These are phyloP conservation scores for Saraca asoca DNA, from an alignment of 331 rosid species.

Conservation along the genomic window DNA sequence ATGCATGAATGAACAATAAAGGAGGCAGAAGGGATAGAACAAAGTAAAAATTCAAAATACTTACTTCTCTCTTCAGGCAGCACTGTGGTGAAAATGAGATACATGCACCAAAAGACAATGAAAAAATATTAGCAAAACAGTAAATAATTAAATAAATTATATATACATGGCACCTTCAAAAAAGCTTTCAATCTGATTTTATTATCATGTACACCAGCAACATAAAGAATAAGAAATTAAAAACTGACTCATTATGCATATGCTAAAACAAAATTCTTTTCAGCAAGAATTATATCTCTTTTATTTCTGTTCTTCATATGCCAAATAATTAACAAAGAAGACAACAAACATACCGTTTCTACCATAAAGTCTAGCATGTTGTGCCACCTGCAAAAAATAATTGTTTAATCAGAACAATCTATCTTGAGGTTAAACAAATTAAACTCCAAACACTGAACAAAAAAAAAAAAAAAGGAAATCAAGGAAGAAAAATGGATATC, in stretches of 20 bases:
- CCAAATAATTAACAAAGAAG: constrained; percentile 1
- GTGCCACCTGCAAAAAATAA: constrained; percentile 53
- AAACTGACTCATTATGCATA: too few species aligned
- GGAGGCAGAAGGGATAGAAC: constrained; percentile 4
- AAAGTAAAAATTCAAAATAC: constrained; percentile 41
- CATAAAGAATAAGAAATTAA: constrained; percentile 8
- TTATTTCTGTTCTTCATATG: constrained; percentile 22
- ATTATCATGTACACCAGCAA: constrained; percentile 6
- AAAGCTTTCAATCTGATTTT: constrained; percentile 24
- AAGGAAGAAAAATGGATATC: too few species aligned
- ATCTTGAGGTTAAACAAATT: background rate
- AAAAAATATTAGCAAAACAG: constrained; percentile 30
- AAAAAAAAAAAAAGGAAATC: constrained; percentile 12
- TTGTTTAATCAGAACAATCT: too few species aligned
- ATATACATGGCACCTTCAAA: too few species aligned
- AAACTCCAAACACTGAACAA: background rate
- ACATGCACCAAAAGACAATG: constrained; percentile 49
- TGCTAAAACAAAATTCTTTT: constrained; percentile 22
- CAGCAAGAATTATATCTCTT: constrained; percentile 22
- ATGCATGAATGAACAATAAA: background rate
- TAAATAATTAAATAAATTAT: constrained; percentile 19
- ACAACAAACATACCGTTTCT: constrained; percentile 62
- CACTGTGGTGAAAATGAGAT: constrained; percentile 50
- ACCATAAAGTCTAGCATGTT: constrained; percentile 74
- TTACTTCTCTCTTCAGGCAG: constrained; percentile 86